Base-by-base conservation (phyloP, 495 filamentous ascomycete species). In the Aspergillus coremiiformis region DNA sequence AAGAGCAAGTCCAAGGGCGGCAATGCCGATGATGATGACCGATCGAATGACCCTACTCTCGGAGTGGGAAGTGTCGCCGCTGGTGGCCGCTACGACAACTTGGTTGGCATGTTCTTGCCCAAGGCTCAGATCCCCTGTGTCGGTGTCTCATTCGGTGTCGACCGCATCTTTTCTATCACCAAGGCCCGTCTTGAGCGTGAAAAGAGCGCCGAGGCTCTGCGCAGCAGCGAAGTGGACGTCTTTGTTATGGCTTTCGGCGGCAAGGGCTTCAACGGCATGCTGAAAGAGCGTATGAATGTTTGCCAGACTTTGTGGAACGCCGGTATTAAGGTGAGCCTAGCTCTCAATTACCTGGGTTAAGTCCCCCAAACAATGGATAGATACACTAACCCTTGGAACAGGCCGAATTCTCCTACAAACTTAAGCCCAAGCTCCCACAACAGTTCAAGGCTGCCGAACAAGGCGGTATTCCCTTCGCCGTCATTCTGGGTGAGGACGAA, bases 171-270 rank as follows among this genome's bases (percentile, higher is more conserved):
- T 71, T 87, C 85, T 43, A 88, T 96, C 68, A 89, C 81, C 30
- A 89, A 91, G 69, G 83, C 86, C 9, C 78, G 83, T n/a, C 77
- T 84, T 65, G 81, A 78, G 57, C 75, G 77, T 44, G 78, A 85
- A 57, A 76, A 80, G 57, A 65, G 49, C 21, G 55, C 67, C 8
- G 67, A 72, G 21, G 57, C 63, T 12, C 64, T 84, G 35, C 82
- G 84, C 44, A 77, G 68, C 45, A 90, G 83, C 56, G 88, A 95
- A 66, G 83, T 89, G 1, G 88, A 95, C 63, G 87, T 87, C 46
- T 95, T 79, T 68, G 83, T 96, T 56, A 96, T 96, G 88, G 89
- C 89, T 0, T 89, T 95, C 61, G 91, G 91, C 53, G 86, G 88
- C 26, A 95, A 91, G 70, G 85, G 84, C 14, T 91, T 90, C 70